phyloP scores from a whole-genome alignment of 768 basidiomycete species.

The Leccinellum luteum region DNA sequence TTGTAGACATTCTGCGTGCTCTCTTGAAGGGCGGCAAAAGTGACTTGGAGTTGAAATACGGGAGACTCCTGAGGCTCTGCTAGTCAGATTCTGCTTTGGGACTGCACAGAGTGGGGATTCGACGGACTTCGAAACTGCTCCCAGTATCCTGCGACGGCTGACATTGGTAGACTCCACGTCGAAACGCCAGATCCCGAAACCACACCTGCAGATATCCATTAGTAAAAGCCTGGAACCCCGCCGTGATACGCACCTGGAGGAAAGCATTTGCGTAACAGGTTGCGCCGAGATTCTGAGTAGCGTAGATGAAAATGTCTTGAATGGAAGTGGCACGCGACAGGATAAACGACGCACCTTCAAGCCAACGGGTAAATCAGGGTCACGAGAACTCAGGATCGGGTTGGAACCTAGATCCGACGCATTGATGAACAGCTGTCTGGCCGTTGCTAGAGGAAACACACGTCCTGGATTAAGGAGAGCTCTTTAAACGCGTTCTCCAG shows the following conservation, averaged over 20 bases:
- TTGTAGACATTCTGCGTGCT: constrained; percentile 72
- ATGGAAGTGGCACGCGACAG: not conserved
- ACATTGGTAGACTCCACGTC: constrained; percentile 80
- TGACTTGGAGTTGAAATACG: constrained; percentile 73
- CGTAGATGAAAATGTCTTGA: constrained; percentile 2
- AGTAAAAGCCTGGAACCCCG: not conserved
- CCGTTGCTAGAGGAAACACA: constrained; percentile 41
- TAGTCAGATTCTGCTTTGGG: not conserved
- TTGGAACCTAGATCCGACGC: constrained; percentile 50
- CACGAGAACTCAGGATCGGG: constrained; percentile 50
- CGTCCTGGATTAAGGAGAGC: constrained; percentile 3
- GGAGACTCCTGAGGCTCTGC: constrained; percentile 60
- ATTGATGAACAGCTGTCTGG: constrained; percentile 51
- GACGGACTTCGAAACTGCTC: constrained; percentile 40
- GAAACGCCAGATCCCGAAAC: constrained; percentile 84
- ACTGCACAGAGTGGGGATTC: not conserved
- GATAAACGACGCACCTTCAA: constrained; percentile 52
- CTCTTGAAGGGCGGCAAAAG: constrained; percentile 83
- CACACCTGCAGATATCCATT: constrained; percentile 60
- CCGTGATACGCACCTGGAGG: constrained; percentile 59
- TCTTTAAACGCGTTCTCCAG: constrained; percentile 11
- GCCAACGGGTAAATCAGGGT: constrained; percentile 65
- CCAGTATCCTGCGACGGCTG: constrained; percentile 52
- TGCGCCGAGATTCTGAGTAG: constrained; percentile 82
- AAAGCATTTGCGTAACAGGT: constrained; percentile 98